A percentile compares a stretch with the other conserved stretches of the same genome.
Conservation (phyloP, 345 rosid genomes). For the Conringia planisiliqua region DNA sequence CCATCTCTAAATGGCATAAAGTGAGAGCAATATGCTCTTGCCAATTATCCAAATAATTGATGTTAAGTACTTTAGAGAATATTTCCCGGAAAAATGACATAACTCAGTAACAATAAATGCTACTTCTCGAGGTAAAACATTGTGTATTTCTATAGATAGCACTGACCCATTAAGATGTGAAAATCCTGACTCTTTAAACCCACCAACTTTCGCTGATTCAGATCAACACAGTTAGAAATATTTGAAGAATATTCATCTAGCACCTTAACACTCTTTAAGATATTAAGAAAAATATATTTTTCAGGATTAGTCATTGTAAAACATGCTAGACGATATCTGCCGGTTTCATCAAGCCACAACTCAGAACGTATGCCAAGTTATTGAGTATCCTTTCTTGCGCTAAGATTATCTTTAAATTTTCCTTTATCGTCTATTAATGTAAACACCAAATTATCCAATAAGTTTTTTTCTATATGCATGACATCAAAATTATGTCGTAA, state of each 20-base stretch:
- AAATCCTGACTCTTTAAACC: neutral
- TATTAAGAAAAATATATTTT: too few species aligned
- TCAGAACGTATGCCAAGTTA: neutral
- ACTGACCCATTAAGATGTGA: neutral
- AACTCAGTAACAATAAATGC: neutral
- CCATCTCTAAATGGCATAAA: neutral
- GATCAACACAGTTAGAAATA: neutral
- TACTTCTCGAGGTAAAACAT: neutral
- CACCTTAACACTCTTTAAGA: neutral
- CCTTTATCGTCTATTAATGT: neutral
- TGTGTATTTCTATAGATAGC: neutral
- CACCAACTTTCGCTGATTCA: neutral
- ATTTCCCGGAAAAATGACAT: neutral
- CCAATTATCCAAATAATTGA: neutral
- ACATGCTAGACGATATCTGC: neutral
- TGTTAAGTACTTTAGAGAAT: neutral
- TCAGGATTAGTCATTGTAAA: neutral
- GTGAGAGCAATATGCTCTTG: neutral
- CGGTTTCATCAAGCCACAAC: neutral
- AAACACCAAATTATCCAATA: too few species aligned
- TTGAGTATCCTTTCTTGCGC: neutral
- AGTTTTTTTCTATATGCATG: neutral
- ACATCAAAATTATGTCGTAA: neutral
- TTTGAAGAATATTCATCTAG: neutral
- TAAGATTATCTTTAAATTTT: neutral